A percentile compares a stretch with the other conserved stretches of the same genome.
Conservation (phyloP, 345 rosid genomes). For the Eucalyptus decipiens region DNA sequence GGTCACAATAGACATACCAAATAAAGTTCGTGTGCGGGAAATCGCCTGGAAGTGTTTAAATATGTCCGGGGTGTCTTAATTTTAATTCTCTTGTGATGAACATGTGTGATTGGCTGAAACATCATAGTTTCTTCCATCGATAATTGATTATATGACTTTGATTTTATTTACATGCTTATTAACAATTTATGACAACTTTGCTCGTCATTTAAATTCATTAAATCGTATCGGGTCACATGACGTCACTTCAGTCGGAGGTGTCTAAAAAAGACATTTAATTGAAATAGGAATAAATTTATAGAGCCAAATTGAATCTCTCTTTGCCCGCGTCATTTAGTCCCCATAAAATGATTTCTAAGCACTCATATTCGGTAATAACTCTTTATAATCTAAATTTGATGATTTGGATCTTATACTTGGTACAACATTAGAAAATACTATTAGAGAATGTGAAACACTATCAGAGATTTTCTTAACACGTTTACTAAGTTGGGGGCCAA, state of each 20-base stretch:
- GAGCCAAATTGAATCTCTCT: neutral
- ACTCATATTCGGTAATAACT: neutral
- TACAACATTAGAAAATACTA: neutral
- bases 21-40: rapidly evolving
- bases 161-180: neutral
- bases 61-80: neutral
- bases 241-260: rapidly evolving
- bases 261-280: neutral
- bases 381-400: neutral
- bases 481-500: neutral
- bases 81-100: neutral
- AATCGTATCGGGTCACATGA: neutral
- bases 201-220: neutral
- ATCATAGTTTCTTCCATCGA: neutral
- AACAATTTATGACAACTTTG: neutral
- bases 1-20: neutral
- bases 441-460: neutral
- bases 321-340: neutral
- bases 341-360: neutral
- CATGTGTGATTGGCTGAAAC: neutral
- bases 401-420: neutral
- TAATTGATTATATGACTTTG: neutral
- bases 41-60: neutral
- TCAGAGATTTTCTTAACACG: neutral
- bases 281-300: neutral